A percentile compares a stretch with the other conserved stretches of the same genome.
Evolutionary conservation across 208 protist genomes (phyloP).

Genomic region (Trypanosoma conorhini): DNA sequence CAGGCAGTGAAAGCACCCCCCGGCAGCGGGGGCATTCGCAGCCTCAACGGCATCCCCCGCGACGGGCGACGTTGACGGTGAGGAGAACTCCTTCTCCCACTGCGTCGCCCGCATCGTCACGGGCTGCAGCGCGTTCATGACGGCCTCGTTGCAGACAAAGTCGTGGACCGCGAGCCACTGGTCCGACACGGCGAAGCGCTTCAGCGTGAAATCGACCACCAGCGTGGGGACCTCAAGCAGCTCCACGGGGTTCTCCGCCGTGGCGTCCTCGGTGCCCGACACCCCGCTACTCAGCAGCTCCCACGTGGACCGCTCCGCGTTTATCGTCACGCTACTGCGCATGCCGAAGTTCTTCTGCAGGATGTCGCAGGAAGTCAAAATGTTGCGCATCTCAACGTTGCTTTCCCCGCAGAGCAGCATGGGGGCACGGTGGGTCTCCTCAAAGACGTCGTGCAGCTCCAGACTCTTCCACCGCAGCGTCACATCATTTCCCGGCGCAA

Average conservation of each 20-base stretch:
- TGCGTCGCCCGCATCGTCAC: background rate
- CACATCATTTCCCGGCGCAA: constrained; percentile 25
- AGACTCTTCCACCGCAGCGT: constrained; percentile 53
- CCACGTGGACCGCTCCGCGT: background rate
- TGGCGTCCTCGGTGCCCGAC: background rate
- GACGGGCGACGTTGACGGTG: background rate
- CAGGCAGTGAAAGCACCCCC: constrained; percentile 49
- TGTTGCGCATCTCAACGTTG: constrained; percentile 44
- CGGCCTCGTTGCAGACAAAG: constrained; percentile 70
- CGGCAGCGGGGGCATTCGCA: too few species aligned
- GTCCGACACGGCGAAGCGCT: constrained; percentile 80
- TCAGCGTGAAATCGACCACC: constrained; percentile 75
- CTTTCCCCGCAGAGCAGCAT: constrained; percentile 66
- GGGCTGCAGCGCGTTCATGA: constrained; percentile 45
- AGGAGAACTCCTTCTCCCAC: background rate
- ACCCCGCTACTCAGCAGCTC: background rate
- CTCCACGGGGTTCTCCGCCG: constrained; percentile 5
- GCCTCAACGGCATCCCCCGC: background rate
- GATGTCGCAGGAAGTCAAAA: constrained; percentile 50
- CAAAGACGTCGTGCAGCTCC: constrained; percentile 59
- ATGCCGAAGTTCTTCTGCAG: constrained; percentile 56
- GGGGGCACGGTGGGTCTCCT: constrained; percentile 35
- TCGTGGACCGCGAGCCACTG: constrained; percentile 87
- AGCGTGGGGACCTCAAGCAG: constrained; percentile 52
- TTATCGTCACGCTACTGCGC: constrained; percentile 18